These are phyloP conservation scores for Blumeria graminis DNA, from an alignment of 2,329 filamentous ascomycete genomes.

Conservation along the genomic window DNA sequence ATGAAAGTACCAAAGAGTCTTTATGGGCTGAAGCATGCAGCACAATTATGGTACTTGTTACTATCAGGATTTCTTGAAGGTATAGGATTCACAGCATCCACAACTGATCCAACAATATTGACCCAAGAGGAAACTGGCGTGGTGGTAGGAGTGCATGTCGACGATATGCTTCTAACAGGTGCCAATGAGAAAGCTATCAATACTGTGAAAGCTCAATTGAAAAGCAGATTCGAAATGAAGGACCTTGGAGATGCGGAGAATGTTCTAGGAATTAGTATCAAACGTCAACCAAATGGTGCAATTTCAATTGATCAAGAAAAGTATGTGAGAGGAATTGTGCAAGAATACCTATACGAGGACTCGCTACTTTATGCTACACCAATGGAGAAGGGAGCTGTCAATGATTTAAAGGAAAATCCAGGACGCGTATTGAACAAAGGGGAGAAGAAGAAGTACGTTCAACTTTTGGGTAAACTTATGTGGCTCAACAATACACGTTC, in stretches of 20 bases:
- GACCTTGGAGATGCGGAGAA: not conserved
- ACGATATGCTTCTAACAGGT: not conserved
- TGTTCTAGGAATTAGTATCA: not conserved
- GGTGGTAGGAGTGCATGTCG: not conserved
- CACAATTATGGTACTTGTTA: not conserved
- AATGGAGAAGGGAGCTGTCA: not conserved
- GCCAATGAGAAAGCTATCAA: not conserved
- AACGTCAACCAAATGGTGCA: not conserved
- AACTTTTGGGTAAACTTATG: not conserved
- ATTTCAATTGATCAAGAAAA: not conserved
- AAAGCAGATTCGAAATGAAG: not conserved
- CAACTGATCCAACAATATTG: not conserved
- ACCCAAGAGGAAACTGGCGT: not conserved
- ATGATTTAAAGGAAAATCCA: too few species aligned
- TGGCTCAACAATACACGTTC: not conserved
- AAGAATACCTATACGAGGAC: too few species aligned
- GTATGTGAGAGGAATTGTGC: not conserved
- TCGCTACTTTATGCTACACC: not conserved
- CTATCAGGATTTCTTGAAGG: not conserved
- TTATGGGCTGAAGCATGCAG: not conserved
- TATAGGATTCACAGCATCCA: not conserved
- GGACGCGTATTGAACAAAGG: too few species aligned
- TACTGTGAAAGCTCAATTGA: not conserved
- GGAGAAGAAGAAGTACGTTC: too few species aligned
- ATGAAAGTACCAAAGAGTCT: not conserved